These are phyloP conservation scores for Knoxdaviesia capensis DNA, from an alignment of 2,329 filamentous ascomycete species.

Conservation along the genomic window DNA sequence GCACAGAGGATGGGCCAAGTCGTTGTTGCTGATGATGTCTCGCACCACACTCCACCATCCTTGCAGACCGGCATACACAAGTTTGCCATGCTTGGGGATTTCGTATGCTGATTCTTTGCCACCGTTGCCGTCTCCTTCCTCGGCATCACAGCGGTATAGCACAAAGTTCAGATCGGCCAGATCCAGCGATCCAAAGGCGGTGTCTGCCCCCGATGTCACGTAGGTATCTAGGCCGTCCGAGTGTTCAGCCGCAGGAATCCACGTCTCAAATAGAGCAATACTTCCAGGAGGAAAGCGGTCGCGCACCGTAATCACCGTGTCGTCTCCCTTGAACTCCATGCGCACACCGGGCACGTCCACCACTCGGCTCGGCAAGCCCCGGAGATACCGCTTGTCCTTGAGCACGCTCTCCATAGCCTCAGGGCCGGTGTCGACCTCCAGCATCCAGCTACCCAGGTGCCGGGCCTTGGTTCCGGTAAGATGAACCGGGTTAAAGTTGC, in stretches of 20 bases:
- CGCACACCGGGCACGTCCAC: constrained; percentile 53
- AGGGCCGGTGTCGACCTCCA: constrained; percentile 67
- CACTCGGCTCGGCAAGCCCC: constrained; percentile 69
- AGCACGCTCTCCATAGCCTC: constrained; percentile 45
- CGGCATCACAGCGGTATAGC: constrained; percentile 77
- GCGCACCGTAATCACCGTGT: constrained; percentile 62
- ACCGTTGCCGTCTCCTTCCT: constrained; percentile 54
- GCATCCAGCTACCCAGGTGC: constrained; percentile 74
- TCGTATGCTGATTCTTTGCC: constrained; percentile 36
- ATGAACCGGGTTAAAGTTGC: constrained; percentile 57
- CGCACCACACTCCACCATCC: constrained; percentile 94
- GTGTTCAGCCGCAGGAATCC: constrained; percentile 76
- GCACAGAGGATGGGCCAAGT: constrained; percentile 82
- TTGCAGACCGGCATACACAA: constrained; percentile 92
- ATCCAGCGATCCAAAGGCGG: constrained; percentile 55
- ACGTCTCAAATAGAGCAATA: constrained; percentile 89
- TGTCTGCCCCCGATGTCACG: constrained; percentile 61
- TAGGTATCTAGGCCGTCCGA: constrained; percentile 67
- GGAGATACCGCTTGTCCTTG: constrained; percentile 50
- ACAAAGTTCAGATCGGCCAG: constrained; percentile 79
- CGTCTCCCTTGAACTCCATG: constrained; percentile 50
- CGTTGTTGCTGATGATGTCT: constrained; percentile 68
- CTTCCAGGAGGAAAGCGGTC: constrained; percentile 81
- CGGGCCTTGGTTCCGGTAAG: constrained; percentile 71
- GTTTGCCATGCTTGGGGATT: constrained; percentile 62